Conservation (phyloP, 2,329 filamentous ascomycete genomes). For the Colletotrichum liriopes region DNA sequence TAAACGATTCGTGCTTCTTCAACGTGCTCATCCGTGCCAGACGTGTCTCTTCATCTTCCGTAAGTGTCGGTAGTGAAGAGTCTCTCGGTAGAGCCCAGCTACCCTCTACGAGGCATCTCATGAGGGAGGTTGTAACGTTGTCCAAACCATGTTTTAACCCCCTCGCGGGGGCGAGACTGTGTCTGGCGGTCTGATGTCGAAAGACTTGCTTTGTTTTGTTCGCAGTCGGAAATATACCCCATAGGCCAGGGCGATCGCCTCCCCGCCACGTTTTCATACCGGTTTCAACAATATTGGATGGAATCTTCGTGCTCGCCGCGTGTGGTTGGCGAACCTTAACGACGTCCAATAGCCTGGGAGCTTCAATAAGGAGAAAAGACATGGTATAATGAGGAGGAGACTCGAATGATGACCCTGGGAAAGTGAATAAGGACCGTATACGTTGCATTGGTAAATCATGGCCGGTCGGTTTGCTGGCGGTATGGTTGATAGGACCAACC, state of each 20-base stretch:
- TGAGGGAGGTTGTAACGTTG: background rate
- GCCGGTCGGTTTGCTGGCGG: background rate
- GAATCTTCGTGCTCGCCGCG: no score
- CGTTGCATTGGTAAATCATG: background rate
- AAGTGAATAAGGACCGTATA: background rate
- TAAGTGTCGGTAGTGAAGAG: no score
- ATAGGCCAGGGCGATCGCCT: background rate
- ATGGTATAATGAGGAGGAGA: background rate
- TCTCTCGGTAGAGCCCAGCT: background rate
- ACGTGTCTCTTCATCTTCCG: background rate
- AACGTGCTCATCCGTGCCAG: background rate
- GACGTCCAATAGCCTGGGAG: background rate
- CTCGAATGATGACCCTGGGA: background rate
- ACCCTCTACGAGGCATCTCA: background rate
- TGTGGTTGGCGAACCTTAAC: background rate
- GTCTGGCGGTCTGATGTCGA: background rate
- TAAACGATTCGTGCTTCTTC: background rate
- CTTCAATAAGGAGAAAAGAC: background rate
- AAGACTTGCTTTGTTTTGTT: background rate
- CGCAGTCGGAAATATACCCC: background rate
- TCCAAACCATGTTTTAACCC: no score
- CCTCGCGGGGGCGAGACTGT: background rate
- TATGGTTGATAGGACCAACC: background rate
- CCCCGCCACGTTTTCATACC: background rate
- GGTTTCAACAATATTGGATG: background rate